Conservation (phyloP, 2,329 filamentous ascomycete genomes). For the Xylaria digitata region DNA sequence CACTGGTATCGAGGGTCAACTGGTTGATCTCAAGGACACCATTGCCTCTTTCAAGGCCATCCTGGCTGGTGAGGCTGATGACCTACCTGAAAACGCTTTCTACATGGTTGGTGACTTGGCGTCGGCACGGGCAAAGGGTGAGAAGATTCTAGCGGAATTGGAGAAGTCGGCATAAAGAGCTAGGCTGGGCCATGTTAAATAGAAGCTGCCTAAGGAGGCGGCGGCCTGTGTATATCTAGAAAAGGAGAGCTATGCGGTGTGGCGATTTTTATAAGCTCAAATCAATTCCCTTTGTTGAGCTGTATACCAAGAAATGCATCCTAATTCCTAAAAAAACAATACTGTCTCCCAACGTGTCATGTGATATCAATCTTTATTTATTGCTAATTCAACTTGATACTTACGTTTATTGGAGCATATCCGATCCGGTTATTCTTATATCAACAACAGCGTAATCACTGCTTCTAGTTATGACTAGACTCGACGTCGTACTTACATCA, state of each 20-base stretch:
- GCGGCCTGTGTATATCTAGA: constrained; percentile 69
- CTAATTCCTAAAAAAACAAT: constrained; percentile 40
- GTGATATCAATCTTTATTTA: not conserved
- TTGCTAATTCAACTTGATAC: not conserved
- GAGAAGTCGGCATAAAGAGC: constrained; percentile 67
- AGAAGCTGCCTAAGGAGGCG: constrained; percentile 50
- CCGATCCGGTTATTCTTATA: no score
- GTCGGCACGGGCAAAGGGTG: constrained; percentile 93
- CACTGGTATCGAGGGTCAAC: constrained; percentile 93
- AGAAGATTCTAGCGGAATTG: constrained; percentile 99
- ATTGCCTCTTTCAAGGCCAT: constrained; percentile 98
- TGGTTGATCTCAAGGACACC: constrained; percentile 99
- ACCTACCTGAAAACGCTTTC: constrained; percentile 91
- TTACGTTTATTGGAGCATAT: no score
- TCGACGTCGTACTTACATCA: no score
- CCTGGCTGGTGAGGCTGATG: constrained; percentile 92
- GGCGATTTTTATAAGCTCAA: constrained; percentile 65
- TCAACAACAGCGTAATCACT: no score
- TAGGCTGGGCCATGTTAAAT: constrained; percentile 50
- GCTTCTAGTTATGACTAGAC: no score
- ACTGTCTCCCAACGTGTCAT: not conserved
- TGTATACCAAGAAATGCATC: constrained; percentile 66
- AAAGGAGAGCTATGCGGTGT: constrained; percentile 58
- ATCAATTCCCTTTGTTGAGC: constrained; percentile 69
- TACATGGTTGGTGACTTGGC: constrained; percentile 99